Evolutionary conservation across 1,284 basidiomycete species (phyloP).

Genomic region (Rugosomyces carneus): DNA sequence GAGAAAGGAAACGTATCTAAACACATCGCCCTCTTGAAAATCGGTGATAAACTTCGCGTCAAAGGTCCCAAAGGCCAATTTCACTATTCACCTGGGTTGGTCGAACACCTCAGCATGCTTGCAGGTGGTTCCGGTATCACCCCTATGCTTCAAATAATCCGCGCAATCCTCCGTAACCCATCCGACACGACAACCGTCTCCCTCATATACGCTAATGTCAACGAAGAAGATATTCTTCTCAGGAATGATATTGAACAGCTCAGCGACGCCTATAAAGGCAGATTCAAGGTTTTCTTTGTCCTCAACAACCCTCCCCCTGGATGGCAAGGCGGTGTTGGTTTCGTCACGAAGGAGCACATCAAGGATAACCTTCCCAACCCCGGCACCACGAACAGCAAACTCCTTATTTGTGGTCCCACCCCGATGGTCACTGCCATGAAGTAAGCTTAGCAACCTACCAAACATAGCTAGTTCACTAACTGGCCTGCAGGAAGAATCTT

Average conservation of each 20-base stretch:
- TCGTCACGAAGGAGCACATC: constrained; percentile 93
- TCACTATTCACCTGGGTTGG: constrained; percentile 65
- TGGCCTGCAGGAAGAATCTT: constrained; percentile 69
- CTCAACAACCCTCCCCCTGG: constrained; percentile 86
- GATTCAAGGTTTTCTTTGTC: constrained; percentile 86
- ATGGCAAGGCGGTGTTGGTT: constrained; percentile 89
- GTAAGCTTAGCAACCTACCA: constrained; percentile 39
- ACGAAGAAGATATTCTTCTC: constrained; percentile 82
- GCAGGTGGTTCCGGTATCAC: constrained; percentile 96
- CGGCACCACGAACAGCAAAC: constrained; percentile 60
- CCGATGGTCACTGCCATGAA: constrained; percentile 98
- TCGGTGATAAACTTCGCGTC: constrained; percentile 83
- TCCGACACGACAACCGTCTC: constrained; percentile 75
- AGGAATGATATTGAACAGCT: constrained; percentile 84
- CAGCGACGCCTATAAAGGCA: constrained; percentile 55
- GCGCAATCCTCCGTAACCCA: constrained; percentile 82
- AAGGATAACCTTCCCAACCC: constrained; percentile 64
- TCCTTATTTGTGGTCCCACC: constrained; percentile 89
- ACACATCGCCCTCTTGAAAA: constrained; percentile 72
- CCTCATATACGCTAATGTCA: constrained; percentile 96
- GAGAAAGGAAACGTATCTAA: constrained; percentile 96
- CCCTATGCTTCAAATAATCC: constrained; percentile 96
- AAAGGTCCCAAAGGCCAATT: constrained; percentile 97
- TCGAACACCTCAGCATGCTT: constrained; percentile 87
- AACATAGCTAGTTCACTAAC: not conserved